phyloP scores from a whole-genome alignment of 2,329 filamentous ascomycete genomes.

The Colletotrichum magnum region DNA sequence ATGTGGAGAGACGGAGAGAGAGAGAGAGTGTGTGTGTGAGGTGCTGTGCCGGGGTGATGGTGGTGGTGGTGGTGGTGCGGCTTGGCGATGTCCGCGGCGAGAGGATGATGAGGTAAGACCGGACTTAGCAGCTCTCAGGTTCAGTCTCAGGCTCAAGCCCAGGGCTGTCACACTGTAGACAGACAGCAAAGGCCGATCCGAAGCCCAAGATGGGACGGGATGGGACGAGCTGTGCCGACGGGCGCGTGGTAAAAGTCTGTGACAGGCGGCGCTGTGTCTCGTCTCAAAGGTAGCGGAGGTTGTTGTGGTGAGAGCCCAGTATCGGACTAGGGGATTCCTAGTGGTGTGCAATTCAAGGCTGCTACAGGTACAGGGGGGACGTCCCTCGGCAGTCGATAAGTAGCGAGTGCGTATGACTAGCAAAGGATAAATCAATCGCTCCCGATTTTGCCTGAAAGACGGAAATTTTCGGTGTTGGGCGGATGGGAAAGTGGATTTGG shows the following conservation, averaged over 20 bases:
- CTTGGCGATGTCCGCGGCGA: slow-evolving; percentile 27
- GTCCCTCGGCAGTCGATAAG: not conserved
- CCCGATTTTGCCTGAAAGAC: not conserved
- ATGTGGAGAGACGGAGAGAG: slow-evolving; percentile 33
- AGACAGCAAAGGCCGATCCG: not conserved
- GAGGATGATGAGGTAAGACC: slow-evolving; percentile 32
- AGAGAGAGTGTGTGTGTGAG: slow-evolving; percentile 17
- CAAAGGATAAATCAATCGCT: not conserved
- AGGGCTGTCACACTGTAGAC: not conserved
- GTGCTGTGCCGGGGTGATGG: slow-evolving; percentile 21
- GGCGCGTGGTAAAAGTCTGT: slow-evolving; percentile 20
- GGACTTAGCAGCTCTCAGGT: not conserved
- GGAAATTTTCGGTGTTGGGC: not conserved
- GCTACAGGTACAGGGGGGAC: not conserved
- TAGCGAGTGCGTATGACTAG: slow-evolving; percentile 2
- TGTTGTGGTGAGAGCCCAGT: not conserved
- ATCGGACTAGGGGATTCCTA: slow-evolving; percentile 24
- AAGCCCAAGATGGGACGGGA: not conserved
- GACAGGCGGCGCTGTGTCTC: slow-evolving; percentile 7
- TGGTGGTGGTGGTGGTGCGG: slow-evolving; percentile 19
- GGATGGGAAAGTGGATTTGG: not conserved
- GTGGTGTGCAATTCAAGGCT: slow-evolving; percentile 6
- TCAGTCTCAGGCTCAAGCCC: slow-evolving; percentile 5
- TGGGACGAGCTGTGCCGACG: slow-evolving; percentile 13
- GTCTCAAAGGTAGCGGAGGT: slow-evolving; percentile 20